Evolutionary conservation across 2,329 filamentous ascomycete species (phyloP).

Genomic region (Exophiala phaeomuriformis): DNA sequence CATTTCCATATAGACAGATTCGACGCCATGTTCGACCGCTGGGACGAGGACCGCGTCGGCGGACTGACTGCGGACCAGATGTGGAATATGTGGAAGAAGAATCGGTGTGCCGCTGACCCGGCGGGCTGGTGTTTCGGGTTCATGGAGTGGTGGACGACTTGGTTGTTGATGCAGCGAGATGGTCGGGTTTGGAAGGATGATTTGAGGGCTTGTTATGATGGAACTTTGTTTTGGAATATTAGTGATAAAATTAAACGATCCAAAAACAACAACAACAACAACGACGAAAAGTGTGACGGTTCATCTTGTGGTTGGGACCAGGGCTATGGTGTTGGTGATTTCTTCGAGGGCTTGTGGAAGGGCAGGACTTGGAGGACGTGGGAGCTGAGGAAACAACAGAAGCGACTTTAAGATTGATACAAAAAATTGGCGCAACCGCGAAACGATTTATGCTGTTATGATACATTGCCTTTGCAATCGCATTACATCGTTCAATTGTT

Average conservation of each 20-base stretch:
- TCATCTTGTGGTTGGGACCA: conserved; percentile 6
- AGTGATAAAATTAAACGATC: not conserved
- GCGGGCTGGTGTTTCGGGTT: conserved; percentile 37
- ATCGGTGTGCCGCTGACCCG: conserved; percentile 39
- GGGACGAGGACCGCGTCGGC: conserved; percentile 34
- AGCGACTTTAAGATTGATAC: too few relatives aligned
- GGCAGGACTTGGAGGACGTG: conserved; percentile 21
- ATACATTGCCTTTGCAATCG: too few relatives aligned
- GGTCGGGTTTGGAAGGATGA: conserved; percentile 31
- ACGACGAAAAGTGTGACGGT: not conserved
- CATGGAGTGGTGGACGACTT: conserved; percentile 29
- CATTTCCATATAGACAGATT: conserved; percentile 42
- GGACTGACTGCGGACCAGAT: conserved; percentile 38
- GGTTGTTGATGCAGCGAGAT: conserved; percentile 29
- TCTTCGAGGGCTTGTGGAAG: conserved; percentile 13
- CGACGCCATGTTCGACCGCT: conserved; percentile 45
- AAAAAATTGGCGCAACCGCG: too few relatives aligned
- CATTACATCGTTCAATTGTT: too few relatives aligned
- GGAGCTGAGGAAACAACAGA: conserved; percentile 11
- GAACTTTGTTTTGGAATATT: conserved; percentile 24
- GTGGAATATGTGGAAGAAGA: conserved; percentile 35
- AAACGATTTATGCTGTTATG: too few relatives aligned
- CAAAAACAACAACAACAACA: not conserved
- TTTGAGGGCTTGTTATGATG: conserved; percentile 28
- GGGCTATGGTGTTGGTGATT: conserved; percentile 19